Evolutionary conservation across 106 monocot genomes (phyloP).

Genomic region (Apostasia shenzhenica): DNA sequence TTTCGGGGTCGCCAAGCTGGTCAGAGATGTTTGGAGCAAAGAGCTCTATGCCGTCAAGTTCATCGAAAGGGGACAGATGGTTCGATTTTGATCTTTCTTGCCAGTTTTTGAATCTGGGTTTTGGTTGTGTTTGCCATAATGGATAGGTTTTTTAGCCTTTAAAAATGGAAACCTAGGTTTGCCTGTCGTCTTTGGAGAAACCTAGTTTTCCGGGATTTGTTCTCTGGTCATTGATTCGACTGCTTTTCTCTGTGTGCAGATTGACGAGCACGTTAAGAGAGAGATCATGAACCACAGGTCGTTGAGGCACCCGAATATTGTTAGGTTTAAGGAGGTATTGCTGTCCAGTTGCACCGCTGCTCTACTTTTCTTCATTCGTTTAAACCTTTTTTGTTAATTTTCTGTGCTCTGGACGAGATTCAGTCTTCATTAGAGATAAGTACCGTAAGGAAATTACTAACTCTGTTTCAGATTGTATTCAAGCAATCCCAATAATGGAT

Average conservation of each 20-base stretch:
- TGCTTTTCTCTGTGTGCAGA: slow-evolving; percentile 21
- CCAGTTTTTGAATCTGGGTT: slow-evolving; percentile 1
- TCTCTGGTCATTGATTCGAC: neutral
- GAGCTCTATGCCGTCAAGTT: slow-evolving; percentile 40
- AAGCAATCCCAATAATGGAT: too few species aligned
- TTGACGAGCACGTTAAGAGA: slow-evolving; percentile 72
- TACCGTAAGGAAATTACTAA: too few species aligned
- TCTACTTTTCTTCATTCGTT: too few species aligned
- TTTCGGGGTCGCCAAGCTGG: slow-evolving; percentile 38
- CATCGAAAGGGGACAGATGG: slow-evolving; percentile 40
- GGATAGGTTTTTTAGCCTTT: too few species aligned
- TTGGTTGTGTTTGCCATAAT: neutral
- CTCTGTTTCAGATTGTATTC: too few species aligned
- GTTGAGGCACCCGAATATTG: slow-evolving; percentile 48
- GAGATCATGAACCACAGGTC: slow-evolving; percentile 77
- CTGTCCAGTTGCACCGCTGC: too few species aligned
- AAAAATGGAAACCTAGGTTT: too few species aligned
- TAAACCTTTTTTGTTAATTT: too few species aligned
- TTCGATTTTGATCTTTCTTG: neutral
- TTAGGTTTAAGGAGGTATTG: slow-evolving; percentile 69
- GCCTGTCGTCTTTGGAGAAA: too few species aligned
- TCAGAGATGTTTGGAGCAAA: slow-evolving; percentile 22
- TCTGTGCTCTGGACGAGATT: too few species aligned
- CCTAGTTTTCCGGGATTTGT: too few species aligned
- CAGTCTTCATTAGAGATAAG: too few species aligned